Percentiles rank a stretch among this genome's conserved stretches.
These are phyloP conservation scores for Yamagishiella unicocca DNA, from an alignment of 139 green algal species.

Conservation along the genomic window DNA sequence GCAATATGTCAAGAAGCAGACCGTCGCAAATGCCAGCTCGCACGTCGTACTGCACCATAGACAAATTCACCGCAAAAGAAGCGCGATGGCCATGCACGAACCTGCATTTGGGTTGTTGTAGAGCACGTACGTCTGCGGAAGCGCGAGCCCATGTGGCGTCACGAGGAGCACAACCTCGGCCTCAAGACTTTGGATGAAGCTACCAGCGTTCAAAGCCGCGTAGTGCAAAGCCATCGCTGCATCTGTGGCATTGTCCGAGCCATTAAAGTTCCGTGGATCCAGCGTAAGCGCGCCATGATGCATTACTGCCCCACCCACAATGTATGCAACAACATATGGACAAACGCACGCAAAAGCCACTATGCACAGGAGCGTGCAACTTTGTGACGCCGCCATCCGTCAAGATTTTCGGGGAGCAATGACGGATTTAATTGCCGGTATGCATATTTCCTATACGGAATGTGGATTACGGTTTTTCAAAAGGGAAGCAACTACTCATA, in stretches of 20 bases:
- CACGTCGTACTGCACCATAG: too few species aligned
- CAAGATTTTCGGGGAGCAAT: too few species aligned
- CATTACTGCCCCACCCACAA: slow-evolving; percentile 12
- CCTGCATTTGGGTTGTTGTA: slow-evolving; percentile 18
- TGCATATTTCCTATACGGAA: too few species aligned
- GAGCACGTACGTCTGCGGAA: neutral
- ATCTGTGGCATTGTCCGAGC: slow-evolving; percentile 4
- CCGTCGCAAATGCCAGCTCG: too few species aligned
- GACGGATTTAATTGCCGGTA: too few species aligned
- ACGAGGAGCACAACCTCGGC: neutral
- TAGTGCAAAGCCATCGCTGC: neutral
- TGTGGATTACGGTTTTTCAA: too few species aligned
- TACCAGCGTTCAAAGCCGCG: neutral
- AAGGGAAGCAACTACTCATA: too few species aligned
- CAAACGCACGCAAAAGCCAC: neutral
- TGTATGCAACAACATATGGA: neutral
- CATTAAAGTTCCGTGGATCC: slow-evolving; percentile 29
- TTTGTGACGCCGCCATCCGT: too few species aligned
- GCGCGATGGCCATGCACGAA: too few species aligned
- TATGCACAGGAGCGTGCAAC: neutral
- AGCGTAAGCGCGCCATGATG: slow-evolving; percentile 13
- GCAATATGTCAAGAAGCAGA: too few species aligned
- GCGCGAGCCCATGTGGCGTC: slow-evolving; percentile 12
- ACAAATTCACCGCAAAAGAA: too few species aligned
- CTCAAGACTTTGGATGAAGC: neutral